A percentile compares a stretch with the other conserved stretches of the same genome.
phyloP scores from a whole-genome alignment of 345 rosid genomes.

The Noccaea caerulescens region DNA sequence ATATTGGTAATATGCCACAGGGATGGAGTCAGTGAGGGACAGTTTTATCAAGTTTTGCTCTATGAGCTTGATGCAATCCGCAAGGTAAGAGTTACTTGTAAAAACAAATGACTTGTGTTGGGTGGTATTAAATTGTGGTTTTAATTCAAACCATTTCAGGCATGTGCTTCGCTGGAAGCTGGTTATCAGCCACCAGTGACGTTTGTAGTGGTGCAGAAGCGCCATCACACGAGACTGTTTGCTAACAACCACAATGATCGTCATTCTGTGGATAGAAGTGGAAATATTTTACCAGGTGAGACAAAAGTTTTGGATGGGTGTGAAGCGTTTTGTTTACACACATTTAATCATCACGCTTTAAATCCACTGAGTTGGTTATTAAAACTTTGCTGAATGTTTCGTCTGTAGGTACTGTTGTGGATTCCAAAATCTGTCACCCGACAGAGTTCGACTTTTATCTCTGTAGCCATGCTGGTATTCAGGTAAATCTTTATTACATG shows the following conservation, averaged over 20 bases:
- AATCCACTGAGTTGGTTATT: neutral
- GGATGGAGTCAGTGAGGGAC: constrained; percentile 99
- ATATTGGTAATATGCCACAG: constrained; percentile 44
- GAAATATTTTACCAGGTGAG: constrained; percentile 91
- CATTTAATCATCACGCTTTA: neutral
- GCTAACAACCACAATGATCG: constrained; percentile 81
- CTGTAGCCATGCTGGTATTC: constrained; percentile 99
- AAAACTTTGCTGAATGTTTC: neutral
- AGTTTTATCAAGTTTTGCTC: constrained; percentile 90
- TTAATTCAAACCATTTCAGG: constrained; percentile 50
- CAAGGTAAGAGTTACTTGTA: constrained; percentile 54
- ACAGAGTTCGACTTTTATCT: constrained; percentile 96
- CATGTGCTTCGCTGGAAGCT: constrained; percentile 94
- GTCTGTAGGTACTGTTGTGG: constrained; percentile 89
- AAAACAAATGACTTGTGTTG: neutral
- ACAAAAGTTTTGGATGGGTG: neutral
- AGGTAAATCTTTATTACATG: constrained; percentile 48
- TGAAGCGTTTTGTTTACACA: neutral
- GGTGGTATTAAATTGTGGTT: neutral
- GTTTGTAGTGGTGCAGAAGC: constrained; percentile 98
- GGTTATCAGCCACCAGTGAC: constrained; percentile 99
- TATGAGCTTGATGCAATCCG: constrained; percentile 98
- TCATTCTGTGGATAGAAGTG: constrained; percentile 80
- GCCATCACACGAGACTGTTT: constrained; percentile 97
- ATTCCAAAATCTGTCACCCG: constrained; percentile 97